Base-by-base conservation (phyloP, 1,139 yeast genomes). In the Magnusiomyces sp. region DNA sequence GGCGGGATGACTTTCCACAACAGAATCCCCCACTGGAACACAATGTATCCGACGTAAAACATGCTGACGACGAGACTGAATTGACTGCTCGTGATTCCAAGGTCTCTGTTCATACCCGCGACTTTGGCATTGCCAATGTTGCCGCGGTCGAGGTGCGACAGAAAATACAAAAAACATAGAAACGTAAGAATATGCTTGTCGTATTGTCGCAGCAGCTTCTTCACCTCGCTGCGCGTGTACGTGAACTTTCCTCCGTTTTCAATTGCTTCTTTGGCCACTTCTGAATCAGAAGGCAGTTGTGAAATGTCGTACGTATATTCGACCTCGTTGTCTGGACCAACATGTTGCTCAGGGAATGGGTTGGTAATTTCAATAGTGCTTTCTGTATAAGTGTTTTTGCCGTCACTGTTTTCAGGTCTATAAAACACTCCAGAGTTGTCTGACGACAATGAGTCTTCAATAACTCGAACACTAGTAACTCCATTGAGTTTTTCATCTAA, bases 111-210 rank as follows among this genome's bases (percentile, higher is more conserved):
- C 74, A 78, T 69, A 0, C 81, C 81, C 1, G 77, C 73, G 7
- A 73, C 76, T 55, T 74, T 73, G 2, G 81, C 81, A 52, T 74
- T 73, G 16, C 73, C 65, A 45, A 77, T 62, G 57, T 77, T 77
- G 14, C 41, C 44, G 5, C 46, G 40, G 23, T 43, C 46, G n/a
- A 43, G 23, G 17, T 43, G 40, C 10, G 46, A 43, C 11, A 43
- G 33, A 33, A 43, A 43, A 20, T 37, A 34, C 14, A 43, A 14
- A 14, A 43, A 43, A 7, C 39, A 33, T 3, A 43, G 32, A 16
- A 43, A 43, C 4, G 46, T 43, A 10, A 43, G 40, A 23, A 43
- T 17, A 13, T 43, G 46, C 36, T 43, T 43, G 46, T 43, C 46
- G 44, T 41, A 41, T 29, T 41, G 44, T 14, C 34, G 36, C 19